Conservation (phyloP, 805 yeast species). For the Lachancea sp. region DNA sequence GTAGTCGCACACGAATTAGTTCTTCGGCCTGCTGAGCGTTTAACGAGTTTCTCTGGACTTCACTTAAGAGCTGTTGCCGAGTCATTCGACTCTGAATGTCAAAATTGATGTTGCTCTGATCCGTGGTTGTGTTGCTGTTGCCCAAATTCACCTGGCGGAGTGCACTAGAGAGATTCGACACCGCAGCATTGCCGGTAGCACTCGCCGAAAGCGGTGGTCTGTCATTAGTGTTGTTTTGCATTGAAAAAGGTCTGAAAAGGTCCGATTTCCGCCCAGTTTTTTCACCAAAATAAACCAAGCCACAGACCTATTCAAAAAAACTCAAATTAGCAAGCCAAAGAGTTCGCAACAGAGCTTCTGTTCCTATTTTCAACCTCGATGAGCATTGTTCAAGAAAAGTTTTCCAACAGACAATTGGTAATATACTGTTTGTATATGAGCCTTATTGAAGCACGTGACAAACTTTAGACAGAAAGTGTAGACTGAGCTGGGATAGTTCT, state of each 20-base stretch:
- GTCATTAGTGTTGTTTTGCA: conserved; percentile 1
- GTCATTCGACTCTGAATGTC: conserved; percentile 14
- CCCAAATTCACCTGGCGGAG: conserved; percentile 32
- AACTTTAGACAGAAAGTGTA: background rate
- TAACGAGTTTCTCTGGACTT: conserved; percentile 8
- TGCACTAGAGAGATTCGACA: conserved; percentile 33
- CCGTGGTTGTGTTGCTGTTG: conserved; percentile 24
- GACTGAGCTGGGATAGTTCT: too few species aligned
- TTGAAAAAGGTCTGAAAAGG: background rate
- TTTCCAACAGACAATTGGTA: background rate
- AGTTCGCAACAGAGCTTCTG: background rate
- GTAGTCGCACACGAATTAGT: conserved; percentile 17
- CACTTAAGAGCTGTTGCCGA: conserved; percentile 13
- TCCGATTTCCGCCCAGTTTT: background rate
- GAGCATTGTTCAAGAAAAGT: background rate
- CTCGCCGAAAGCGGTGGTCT: conserved; percentile 2
- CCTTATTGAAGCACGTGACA: background rate
- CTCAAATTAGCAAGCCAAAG: background rate
- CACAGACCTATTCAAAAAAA: background rate
- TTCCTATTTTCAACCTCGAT: background rate
- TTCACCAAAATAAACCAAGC: background rate
- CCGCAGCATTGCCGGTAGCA: conserved; percentile 8
- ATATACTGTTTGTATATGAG: background rate
- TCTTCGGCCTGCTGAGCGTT: conserved; percentile 12
- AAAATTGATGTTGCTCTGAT: conserved; percentile 27